Evolutionary conservation across 805 yeast species (phyloP), one percentile per base, ranked within the genome.

Genomic region (Metschnikowia colocasiae): DNA sequence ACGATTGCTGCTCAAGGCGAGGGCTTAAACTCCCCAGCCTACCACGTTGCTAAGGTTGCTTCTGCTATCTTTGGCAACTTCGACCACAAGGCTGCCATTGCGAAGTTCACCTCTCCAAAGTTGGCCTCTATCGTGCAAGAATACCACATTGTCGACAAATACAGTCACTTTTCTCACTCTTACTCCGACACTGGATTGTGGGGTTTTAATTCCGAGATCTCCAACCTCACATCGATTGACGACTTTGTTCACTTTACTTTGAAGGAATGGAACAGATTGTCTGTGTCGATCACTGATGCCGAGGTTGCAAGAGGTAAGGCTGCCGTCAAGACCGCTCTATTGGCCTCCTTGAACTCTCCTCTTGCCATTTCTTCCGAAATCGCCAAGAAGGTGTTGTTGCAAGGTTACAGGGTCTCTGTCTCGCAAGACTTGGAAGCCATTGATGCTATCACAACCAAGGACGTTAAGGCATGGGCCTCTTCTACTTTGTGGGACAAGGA

Each of bases 211-310:
- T 75, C 87, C 52, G 81, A 78, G 63, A 76, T 83, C 55, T 71
- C 83, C 49, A 80, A 84, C 69, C 65, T 83, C 55, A 67, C 55
- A 34, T 71, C 73, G 59, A 71, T 87, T 57, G 95, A 87, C 68
- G 95, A 87, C 64, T 78, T 85, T 55, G 76, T 82, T 53, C 95
- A 87, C 70, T 87, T 87, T 73, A 76, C 88, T 49, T 74, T 86
- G 70, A 87, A 85, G 70, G 87, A 86, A 76, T 87, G 95, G 94
- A 86, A 85, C 78, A 82, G 94, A 78, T 78, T 85, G 67, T 75
- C 91, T 19, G 72, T 83, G 57, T 82, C 91, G 20, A 71, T 87
- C 62, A 78, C 88, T 53, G 87, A 84, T 54, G 78, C 87, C 49
- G 95, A 87, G 74, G 81, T 87, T 58, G 81, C 81, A 55, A 79